Evolutionary conservation across 2,329 filamentous ascomycete genomes (phyloP).

Genomic region (Fusarium sp.): DNA sequence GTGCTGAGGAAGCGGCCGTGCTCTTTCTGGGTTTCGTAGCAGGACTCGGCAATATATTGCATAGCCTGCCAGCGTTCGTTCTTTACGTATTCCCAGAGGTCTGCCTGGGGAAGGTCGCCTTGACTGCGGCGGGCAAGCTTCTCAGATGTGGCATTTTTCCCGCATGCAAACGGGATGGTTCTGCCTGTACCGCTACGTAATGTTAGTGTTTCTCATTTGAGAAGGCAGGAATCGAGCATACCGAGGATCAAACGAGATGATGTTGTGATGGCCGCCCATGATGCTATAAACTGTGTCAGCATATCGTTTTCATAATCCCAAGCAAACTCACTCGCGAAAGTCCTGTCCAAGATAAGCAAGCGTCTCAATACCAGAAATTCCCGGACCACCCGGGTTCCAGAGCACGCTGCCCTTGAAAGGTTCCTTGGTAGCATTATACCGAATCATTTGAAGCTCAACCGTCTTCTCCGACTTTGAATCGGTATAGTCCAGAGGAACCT

Average conservation of each 20-base stretch:
- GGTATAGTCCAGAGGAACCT: conserved; percentile 55
- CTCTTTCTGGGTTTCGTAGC: conserved; percentile 41
- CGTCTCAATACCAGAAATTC: conserved; percentile 31
- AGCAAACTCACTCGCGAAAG: conserved; percentile 7
- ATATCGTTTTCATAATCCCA: rapidly evolving
- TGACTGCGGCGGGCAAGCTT: conserved; percentile 8
- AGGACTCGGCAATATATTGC: conserved; percentile 28
- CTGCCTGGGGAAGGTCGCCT: conserved; percentile 3
- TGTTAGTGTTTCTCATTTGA: not conserved
- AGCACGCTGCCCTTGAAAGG: conserved; percentile 52
- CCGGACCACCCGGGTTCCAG: conserved; percentile 54
- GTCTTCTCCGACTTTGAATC: conserved; percentile 35
- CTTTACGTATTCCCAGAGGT: conserved; percentile 18
- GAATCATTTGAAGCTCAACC: conserved; percentile 49
- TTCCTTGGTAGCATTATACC: conserved; percentile 44
- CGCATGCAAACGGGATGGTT: conserved; percentile 34
- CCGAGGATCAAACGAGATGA: conserved; percentile 39
- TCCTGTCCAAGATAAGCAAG: conserved; percentile 18
- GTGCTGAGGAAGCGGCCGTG: conserved; percentile 47
- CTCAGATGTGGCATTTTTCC: not conserved
- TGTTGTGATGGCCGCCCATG: conserved; percentile 24
- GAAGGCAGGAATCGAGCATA: not conserved
- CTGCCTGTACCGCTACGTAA: conserved; percentile 17
- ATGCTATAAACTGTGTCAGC: conserved; percentile 6
- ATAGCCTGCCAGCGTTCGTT: conserved; percentile 2